These are phyloP conservation scores for Erythrophleum fordii DNA, from an alignment of 306 rosid genomes.

Conservation along the genomic window DNA sequence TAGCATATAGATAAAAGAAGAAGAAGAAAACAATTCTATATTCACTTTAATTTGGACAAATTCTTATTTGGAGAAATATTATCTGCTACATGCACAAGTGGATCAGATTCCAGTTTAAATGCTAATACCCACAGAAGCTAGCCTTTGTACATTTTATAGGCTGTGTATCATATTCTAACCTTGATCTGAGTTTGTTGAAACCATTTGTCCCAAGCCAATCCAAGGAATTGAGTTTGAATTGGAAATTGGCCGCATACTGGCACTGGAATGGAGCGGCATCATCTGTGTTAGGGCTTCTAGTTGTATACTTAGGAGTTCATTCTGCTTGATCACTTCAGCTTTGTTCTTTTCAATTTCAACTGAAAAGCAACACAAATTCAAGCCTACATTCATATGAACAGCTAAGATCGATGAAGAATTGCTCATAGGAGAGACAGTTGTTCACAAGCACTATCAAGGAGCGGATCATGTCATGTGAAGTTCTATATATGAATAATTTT, in stretches of 20 bases:
- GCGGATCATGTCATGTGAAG: no score
- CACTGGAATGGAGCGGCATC: neutral
- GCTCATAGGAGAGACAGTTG: neutral
- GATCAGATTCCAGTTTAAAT: neutral
- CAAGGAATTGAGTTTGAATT: slow-evolving; percentile 10
- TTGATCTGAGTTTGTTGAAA: neutral
- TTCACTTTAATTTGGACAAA: no score
- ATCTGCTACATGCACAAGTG: neutral
- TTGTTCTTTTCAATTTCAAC: slow-evolving; percentile 53
- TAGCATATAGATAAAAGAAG: no score
- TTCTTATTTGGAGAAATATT: no score
- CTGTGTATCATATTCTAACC: neutral
- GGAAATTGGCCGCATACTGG: neutral
- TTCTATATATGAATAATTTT: no score
- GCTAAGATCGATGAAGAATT: neutral
- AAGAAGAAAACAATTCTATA: no score
- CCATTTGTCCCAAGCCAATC: neutral
- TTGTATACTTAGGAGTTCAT: slow-evolving; percentile 32
- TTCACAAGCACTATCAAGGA: no score
- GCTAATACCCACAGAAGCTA: neutral
- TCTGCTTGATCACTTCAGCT: slow-evolving; percentile 47
- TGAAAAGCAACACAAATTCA: slow-evolving; percentile 1
- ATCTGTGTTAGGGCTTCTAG: neutral
- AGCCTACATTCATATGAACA: neutral
- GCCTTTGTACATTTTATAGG: neutral